These are phyloP conservation scores for Oryza longistaminata DNA, from an alignment of 176 grass and related monocot genomes.

Conservation along the genomic window DNA sequence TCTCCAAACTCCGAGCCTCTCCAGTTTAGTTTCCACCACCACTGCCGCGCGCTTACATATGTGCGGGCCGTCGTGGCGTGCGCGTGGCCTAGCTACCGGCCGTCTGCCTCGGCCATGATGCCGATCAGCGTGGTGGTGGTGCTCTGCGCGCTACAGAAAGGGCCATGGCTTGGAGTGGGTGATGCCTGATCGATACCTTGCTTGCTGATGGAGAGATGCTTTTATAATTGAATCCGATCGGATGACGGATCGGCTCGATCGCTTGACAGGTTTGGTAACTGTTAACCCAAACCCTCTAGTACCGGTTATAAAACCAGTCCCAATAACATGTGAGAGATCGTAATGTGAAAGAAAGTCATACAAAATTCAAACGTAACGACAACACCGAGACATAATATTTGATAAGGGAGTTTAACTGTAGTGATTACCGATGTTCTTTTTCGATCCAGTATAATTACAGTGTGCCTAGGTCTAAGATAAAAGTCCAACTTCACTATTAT, in stretches of 20 bases:
- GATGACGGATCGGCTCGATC: background rate
- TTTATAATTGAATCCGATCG: background rate
- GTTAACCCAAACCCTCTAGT: background rate
- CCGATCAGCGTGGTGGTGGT: background rate
- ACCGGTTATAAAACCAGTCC: too few species aligned
- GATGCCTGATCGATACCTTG: constrained; percentile 9
- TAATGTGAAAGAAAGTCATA: too few species aligned
- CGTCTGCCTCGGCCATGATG: background rate
- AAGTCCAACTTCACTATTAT: too few species aligned
- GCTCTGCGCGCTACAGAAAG: background rate
- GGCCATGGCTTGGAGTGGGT: background rate
- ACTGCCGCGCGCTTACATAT: background rate
- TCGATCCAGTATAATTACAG: too few species aligned
- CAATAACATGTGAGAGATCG: too few species aligned
- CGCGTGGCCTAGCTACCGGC: background rate
- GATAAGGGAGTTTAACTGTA: too few species aligned
- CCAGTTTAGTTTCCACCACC: too few species aligned
- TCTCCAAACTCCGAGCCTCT: too few species aligned
- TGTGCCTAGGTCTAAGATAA: too few species aligned
- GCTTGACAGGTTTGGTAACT: background rate
- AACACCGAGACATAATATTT: too few species aligned
- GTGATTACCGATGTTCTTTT: too few species aligned
- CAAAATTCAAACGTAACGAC: too few species aligned
- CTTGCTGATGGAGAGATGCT: constrained; percentile 12
- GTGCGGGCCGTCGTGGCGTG: background rate